Percentiles rank a stretch among this genome's conserved stretches.
These are phyloP conservation scores for Colletotrichum endophyticum DNA, from an alignment of 2,329 filamentous ascomycete genomes.

Conservation along the genomic window DNA sequence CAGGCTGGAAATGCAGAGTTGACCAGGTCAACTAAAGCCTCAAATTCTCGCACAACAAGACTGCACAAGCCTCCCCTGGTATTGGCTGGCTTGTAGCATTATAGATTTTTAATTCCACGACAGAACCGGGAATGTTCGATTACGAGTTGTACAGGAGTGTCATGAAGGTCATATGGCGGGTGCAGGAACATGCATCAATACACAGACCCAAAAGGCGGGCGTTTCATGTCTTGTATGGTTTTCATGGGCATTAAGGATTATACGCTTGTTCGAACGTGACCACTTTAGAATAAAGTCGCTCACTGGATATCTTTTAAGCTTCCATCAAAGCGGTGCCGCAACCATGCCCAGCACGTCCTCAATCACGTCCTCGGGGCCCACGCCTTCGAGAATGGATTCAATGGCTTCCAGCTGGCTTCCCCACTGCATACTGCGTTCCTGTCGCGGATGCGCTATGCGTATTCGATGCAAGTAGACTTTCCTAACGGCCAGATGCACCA, in stretches of 20 bases:
- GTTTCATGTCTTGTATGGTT: conserved; percentile 10
- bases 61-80: neutral
- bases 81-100: conserved; percentile 15
- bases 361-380: conserved; percentile 67
- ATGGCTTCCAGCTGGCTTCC: conserved; percentile 80
- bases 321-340: conserved; percentile 52
- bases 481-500: conserved; percentile 80
- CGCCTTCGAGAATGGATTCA: conserved; percentile 65
- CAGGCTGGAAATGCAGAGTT: conserved; percentile 90
- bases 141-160: conserved; percentile 6
- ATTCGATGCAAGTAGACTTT: conserved; percentile 92
- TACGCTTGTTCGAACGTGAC: neutral
- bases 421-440: conserved; percentile 91
- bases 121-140: conserved; percentile 19
- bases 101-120: conserved; percentile 26
- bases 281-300: conserved; percentile 6
- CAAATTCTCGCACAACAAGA: neutral
- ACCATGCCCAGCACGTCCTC: conserved; percentile 67
- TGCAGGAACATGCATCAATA: conserved; percentile 10
- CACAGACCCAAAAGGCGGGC: conserved; percentile 9
- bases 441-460: conserved; percentile 67
- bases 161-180: conserved; percentile 4
- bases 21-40: conserved; percentile 69
- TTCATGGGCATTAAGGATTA: conserved; percentile 5
- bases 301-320: neutral